Evolutionary conservation across 192 early-diverging fungal species (phyloP), one percentile per base, ranked within the genome.

Genomic region (Umbelopsis ramanniana): DNA sequence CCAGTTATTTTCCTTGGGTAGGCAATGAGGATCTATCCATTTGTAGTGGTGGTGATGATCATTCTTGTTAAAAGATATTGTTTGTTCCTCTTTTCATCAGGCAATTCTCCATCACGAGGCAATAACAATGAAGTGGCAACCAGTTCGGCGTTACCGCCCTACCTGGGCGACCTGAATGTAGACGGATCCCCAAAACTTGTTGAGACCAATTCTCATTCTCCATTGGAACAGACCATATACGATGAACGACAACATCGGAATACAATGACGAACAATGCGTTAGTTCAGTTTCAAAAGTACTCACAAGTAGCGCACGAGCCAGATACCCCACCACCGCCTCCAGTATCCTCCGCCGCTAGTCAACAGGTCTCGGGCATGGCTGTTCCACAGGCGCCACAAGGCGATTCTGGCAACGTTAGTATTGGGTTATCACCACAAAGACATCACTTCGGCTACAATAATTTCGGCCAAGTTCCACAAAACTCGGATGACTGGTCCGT

Each of bases 121-220:
- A 63, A 63, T 63, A 63, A 63, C 33, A 63, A 63, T 35, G 57
- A 63, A 63, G 57, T 63, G 33, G 26, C 57, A 63, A 29, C 57
- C 17, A 63, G 17, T 14, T 29, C 57, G 26, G 57, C 57, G 33
- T 63, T 63, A 19, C 57, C 26, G 4, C 57, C 57, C 6, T 63
- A 63, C 57, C 11, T 63, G 26, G 57, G 57, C 0, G 33, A 63
- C 6, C 57, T 63, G 11, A 63, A 63, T 37, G 57, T 63, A 29
- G 33, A 63, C 26, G 57, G 33, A 37, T 63, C 57, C 33, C 57
- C 57, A 37, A 63, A 63, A 37, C 33, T 63, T 63, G 57, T 63
- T 8, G 57, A 63, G 2, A 35, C 48, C 15, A 50, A 50, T 50
- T n/a, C 29, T 37, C 29, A 35, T 37, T 17, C 26, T 35, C 57